Evolutionary conservation across 306 rosid species (phyloP).

Genomic region (Heteromeles arbutifolia): DNA sequence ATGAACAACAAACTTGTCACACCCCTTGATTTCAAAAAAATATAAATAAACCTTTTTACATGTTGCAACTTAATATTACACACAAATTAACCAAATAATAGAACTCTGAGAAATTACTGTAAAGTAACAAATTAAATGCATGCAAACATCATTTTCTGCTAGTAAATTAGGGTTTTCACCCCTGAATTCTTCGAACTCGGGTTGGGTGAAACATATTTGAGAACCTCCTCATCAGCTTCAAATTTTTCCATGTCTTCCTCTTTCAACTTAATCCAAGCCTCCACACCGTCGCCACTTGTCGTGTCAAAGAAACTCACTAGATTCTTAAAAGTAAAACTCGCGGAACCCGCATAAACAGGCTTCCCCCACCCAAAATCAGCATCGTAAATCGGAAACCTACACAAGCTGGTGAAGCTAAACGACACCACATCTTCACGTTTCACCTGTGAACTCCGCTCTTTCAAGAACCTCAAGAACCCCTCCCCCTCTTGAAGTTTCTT

Average conservation of each 20-base stretch:
- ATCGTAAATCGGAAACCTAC: conserved; percentile 23
- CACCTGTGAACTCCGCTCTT: neutral
- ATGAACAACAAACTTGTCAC: neutral
- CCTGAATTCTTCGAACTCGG: neutral
- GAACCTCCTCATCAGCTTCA: conserved; percentile 22
- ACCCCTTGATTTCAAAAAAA: neutral
- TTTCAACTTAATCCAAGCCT: conserved; percentile 21
- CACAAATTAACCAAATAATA: neutral
- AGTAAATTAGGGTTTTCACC: neutral
- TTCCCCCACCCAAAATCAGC: conserved; percentile 35
- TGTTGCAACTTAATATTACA: neutral
- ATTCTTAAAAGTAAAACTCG: conserved; percentile 7
- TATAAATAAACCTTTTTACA: neutral
- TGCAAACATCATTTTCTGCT: neutral
- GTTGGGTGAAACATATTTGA: conserved; percentile 5
- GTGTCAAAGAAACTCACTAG: conserved; percentile 20
- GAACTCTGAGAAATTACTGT: neutral
- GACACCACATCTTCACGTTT: conserved; percentile 14
- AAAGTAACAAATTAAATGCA: neutral
- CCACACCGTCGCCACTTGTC: conserved; percentile 19
- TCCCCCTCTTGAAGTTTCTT: conserved; percentile 1
- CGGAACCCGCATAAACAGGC: conserved; percentile 18
- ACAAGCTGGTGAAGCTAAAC: conserved; percentile 30
- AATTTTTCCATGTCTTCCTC: conserved; percentile 29
- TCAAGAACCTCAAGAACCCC: neutral